Base-by-base conservation (phyloP, 1,284 basidiomycete genomes). In the Irpex rosettiformis region DNA sequence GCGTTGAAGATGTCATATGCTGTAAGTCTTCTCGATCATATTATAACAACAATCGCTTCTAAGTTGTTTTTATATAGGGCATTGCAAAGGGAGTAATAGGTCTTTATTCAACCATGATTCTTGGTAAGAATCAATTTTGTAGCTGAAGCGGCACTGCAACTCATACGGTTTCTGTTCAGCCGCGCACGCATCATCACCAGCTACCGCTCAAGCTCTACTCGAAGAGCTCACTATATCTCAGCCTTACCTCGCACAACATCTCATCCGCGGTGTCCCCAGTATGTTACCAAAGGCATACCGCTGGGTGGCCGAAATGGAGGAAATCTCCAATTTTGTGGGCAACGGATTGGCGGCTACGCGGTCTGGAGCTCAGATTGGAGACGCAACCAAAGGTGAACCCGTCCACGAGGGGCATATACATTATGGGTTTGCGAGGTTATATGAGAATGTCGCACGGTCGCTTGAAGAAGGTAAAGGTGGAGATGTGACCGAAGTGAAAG, bases 1-100 rank as follows among this genome's bases (percentile, higher is more conserved):
- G 82, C 82, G 3, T 66, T 85, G 61, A 85, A 85, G 69, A 84
- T 85, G 83, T 81, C 82, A 16, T 83, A 86, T 67, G 81, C 81
- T 56, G 83, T 85, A 59, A 69, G 79, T 54, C 7, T 24, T 13
- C 28, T 37, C 11, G 11, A 21, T 37, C 16, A 37, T 10, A 48
- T 10, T 25, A 48, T n/a, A n/a, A n/a, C n/a, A n/a, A n/a, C n/a
- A n/a, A n/a, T n/a, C n/a, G n/a, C n/a, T n/a, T n/a, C n/a, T n/a
- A n/a, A n/a, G n/a, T 18, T 18, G n/a, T 21, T 25, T 18, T 37
- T 37, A 16, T 37, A 18, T 25, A 18, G 60, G 60, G 60, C 54
- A 61, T 61, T 10, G 58, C 56, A 8, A 61, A 61, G 65, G 82
- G 83, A 16, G 70, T 77, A n/a, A 82, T 70, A 4, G 83, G 81